Evolutionary conservation across 129 eudicot genomes (phyloP).

Genomic region (Flaveria trinervia): DNA sequence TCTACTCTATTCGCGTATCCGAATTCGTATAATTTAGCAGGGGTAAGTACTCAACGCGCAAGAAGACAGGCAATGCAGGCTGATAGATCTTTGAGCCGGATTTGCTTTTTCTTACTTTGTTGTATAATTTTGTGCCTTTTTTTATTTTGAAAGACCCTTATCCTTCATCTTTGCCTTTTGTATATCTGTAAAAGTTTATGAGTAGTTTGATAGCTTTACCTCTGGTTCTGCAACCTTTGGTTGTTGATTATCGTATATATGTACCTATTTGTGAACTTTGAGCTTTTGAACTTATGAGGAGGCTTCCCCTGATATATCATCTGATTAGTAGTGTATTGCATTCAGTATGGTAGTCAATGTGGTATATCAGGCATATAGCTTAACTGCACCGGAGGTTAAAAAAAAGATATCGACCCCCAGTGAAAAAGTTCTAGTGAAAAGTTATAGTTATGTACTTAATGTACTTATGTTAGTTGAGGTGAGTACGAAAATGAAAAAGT

Average conservation of each 20-base stretch:
- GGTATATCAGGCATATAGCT: no score
- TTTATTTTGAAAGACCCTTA: slow-evolving; percentile 47
- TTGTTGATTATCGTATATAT: neutral
- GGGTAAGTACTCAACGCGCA: slow-evolving; percentile 54
- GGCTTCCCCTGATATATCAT: no score
- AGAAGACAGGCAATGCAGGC: slow-evolving; percentile 67
- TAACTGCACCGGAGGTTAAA: no score
- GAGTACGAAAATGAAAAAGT: no score
- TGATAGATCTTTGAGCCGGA: slow-evolving; percentile 69
- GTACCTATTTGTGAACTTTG: neutral
- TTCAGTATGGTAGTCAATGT: no score
- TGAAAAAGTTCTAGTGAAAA: no score
- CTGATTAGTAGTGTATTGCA: no score
- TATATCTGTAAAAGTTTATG: slow-evolving; percentile 31
- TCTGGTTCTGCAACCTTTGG: slow-evolving; percentile 12
- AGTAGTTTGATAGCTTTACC: slow-evolving; percentile 9
- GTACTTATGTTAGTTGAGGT: no score
- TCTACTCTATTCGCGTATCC: slow-evolving; percentile 54
- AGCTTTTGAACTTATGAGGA: neutral
- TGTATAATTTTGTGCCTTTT: slow-evolving; percentile 68
- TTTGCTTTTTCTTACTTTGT: slow-evolving; percentile 71
- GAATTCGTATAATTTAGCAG: slow-evolving; percentile 48
- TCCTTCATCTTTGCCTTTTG: slow-evolving; percentile 11
- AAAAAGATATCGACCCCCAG: no score
- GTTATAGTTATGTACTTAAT: no score